Conservation (phyloP, 306 rosid genomes). For the Calophaca sinica region DNA sequence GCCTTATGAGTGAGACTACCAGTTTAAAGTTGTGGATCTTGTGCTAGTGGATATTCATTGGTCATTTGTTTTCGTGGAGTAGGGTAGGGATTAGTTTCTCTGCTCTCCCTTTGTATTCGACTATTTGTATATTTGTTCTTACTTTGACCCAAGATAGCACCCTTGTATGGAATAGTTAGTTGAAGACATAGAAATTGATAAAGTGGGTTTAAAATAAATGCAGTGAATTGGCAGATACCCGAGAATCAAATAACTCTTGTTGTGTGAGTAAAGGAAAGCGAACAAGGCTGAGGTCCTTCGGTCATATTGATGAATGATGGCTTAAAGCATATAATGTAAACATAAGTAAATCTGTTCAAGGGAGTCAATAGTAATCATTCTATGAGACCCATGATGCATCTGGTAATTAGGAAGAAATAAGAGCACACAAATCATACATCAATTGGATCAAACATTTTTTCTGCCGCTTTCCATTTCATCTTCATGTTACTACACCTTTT, state of each 20-base stretch:
- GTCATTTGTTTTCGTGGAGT: constrained; percentile 1
- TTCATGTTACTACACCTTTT: too few relatives aligned
- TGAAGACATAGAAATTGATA: constrained; percentile 17
- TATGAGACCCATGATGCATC: background rate
- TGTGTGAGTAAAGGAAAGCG: background rate
- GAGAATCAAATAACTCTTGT: constrained; percentile 19
- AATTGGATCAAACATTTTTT: too few relatives aligned
- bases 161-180: background rate
- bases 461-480: too few relatives aligned
- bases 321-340: background rate
- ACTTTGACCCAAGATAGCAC: constrained; percentile 10
- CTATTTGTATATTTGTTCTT: background rate
- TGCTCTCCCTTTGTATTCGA: background rate
- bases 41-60: constrained; percentile 22
- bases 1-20: background rate
- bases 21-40: constrained; percentile 20
- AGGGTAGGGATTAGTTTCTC: background rate
- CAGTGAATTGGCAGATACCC: background rate
- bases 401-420: background rate
- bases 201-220: constrained; percentile 1
- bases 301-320: constrained; percentile 8
- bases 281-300: constrained; percentile 24
- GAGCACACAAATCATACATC: background rate
- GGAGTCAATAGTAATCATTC: background rate
- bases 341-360: background rate